These are phyloP conservation scores for Plantago elongata DNA, from an alignment of 257 asterid genomes.

Conservation along the genomic window DNA sequence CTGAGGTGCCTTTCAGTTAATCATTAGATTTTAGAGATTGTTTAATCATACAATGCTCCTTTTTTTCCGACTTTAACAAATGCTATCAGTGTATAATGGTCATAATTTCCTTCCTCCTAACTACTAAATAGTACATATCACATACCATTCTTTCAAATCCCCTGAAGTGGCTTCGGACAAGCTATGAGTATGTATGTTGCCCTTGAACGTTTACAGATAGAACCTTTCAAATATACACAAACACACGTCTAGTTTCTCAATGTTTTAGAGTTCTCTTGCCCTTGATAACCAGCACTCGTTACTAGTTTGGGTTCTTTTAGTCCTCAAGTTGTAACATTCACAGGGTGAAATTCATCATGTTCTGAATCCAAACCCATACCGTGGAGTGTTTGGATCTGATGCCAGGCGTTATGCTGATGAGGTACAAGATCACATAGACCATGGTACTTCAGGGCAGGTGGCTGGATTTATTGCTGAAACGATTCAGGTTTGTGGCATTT, in stretches of 20 bases:
- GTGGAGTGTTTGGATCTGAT: slow-evolving; percentile 86
- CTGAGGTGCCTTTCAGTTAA: no score
- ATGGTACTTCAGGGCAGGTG: slow-evolving; percentile 85
- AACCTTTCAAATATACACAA: not conserved
- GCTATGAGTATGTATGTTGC: no score
- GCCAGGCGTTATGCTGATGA: slow-evolving; percentile 75
- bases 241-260: not conserved
- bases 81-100: no score
- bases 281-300: not conserved
- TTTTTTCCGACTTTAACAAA: no score
- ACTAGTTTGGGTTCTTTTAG: not conserved
- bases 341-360: slow-evolving; percentile 98
- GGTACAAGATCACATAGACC: slow-evolving; percentile 91
- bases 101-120: no score
- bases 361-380: slow-evolving; percentile 85
- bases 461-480: slow-evolving; percentile 98
- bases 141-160: no score
- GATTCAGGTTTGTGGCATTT: slow-evolving; percentile 57
- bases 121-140: no score
- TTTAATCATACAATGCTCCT: no score
- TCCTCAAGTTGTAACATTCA: slow-evolving; percentile 8
- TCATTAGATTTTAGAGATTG: no score
- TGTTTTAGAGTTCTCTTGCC: not conserved
- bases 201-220: not conserved
- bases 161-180: no score